A percentile compares a stretch with the other conserved stretches of the same genome.
Conservation (phyloP, 176 grass and related monocot genomes). For the Secale cereale region DNA sequence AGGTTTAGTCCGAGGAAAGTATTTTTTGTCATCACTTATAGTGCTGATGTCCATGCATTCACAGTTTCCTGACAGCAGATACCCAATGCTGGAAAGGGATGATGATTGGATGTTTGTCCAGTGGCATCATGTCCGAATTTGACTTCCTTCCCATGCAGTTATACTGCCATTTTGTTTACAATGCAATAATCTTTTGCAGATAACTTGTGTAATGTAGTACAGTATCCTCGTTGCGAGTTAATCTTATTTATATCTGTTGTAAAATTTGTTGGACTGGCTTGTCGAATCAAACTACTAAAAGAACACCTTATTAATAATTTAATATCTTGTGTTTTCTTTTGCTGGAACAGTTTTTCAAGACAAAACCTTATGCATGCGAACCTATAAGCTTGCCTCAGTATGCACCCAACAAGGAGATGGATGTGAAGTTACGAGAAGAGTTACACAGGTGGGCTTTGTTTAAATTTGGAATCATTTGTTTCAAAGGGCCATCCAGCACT, state of each 20-base stretch:
- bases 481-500: neutral
- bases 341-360: slow-evolving; percentile 60
- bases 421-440: slow-evolving; percentile 64
- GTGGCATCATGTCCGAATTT: neutral
- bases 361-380: slow-evolving; percentile 69
- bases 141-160: neutral
- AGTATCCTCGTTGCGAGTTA: neutral
- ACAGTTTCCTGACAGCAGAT: neutral
- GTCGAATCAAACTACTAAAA: neutral
- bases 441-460: slow-evolving; percentile 41
- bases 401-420: slow-evolving; percentile 77
- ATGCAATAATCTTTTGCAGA: neutral
- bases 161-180: neutral
- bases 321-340: neutral
- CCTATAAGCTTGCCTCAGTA: slow-evolving; percentile 72
- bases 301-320: neutral
- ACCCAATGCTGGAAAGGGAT: neutral
- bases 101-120: neutral
- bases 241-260: neutral
- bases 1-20: neutral
- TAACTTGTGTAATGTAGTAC: neutral
- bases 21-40: neutral
- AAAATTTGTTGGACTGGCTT: neutral
- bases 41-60: neutral
- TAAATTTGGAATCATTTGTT: slow-evolving; percentile 1